Conservation (phyloP, 2,329 filamentous ascomycete species). For the Fusarium haematococcum region DNA sequence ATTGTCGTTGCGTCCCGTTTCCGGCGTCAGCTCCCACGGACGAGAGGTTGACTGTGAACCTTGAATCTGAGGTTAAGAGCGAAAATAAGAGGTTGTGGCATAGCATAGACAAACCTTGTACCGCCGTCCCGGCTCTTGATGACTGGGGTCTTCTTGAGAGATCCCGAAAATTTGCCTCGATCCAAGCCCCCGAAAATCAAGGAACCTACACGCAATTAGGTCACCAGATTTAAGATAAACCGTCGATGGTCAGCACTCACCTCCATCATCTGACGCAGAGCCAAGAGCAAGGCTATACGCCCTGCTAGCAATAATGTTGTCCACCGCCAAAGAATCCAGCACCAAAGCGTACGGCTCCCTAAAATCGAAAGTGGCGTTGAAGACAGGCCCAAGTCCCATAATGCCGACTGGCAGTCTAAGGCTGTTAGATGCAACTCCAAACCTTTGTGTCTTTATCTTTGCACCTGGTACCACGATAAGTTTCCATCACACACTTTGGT, state of each 20-base stretch:
- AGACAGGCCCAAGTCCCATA: slow-evolving; percentile 41
- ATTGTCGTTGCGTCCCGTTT: slow-evolving; percentile 48
- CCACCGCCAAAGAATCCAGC: slow-evolving; percentile 39
- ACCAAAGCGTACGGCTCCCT: slow-evolving; percentile 40
- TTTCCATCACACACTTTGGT: too few relatives aligned
- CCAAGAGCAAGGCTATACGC: slow-evolving; percentile 44
- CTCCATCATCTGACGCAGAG: slow-evolving; percentile 8
- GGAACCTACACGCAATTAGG: slow-evolving; percentile 9
- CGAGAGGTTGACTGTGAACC: slow-evolving; percentile 52
- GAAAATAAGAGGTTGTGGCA: background rate
- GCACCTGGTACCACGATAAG: background rate
- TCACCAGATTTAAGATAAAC: too few relatives aligned
- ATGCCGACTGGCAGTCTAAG: slow-evolving; percentile 32
- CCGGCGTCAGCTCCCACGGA: slow-evolving; percentile 45
- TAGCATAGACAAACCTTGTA: slow-evolving; percentile 2
- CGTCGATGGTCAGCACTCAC: too few relatives aligned
- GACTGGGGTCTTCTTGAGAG: slow-evolving; percentile 64
- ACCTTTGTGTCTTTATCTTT: slow-evolving; percentile 24
- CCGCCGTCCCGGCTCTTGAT: slow-evolving; percentile 48
- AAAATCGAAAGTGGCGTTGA: slow-evolving; percentile 33
- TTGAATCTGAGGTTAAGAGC: background rate
- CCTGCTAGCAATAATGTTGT: slow-evolving; percentile 44
- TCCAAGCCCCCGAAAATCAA: slow-evolving; percentile 66
- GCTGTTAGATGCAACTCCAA: slow-evolving; percentile 41
- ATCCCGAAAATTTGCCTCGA: slow-evolving; percentile 62